Conservation (phyloP, 163 green algal genomes). For the Trebouxiophyceae sp. region DNA sequence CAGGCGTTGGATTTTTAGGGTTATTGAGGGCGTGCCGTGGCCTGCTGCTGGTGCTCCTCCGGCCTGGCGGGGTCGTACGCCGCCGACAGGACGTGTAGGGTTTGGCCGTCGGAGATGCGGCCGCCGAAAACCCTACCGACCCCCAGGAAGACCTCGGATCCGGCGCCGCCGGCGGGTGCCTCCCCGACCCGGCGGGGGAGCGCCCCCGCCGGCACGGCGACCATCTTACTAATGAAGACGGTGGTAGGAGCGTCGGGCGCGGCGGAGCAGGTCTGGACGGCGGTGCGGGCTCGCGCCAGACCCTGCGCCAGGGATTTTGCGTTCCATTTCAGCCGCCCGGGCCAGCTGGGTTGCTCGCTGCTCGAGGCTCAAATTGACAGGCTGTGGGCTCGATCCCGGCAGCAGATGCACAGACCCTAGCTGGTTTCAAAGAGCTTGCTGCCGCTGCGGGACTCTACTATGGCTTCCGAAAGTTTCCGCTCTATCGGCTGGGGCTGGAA, state of each 20-base stretch:
- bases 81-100: conserved; percentile 68
- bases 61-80: conserved; percentile 61
- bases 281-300: conserved; percentile 17
- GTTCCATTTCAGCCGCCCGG: no score
- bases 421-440: no score
- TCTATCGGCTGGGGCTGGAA: no score
- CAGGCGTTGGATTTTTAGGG: no score
- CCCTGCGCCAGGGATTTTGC: conserved; percentile 12
- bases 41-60: conserved; percentile 26
- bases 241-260: conserved; percentile 51
- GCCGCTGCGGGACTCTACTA: no score
- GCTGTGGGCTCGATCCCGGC: no score
- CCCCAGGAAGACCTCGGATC: conserved; percentile 75
- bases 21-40: no score
- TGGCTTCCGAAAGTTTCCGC: no score
- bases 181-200: conserved; percentile 48
- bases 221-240: conserved; percentile 94
- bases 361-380: no score
- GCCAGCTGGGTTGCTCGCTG: no score
- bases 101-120: conserved; percentile 49
- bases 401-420: no score
- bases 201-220: conserved; percentile 60
- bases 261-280: conserved; percentile 37
- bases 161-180: conserved; percentile 16
- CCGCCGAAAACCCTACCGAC: conserved; percentile 94